Evolutionary conservation across 306 rosid species (phyloP).

Genomic region (Lathyrus sativus): DNA sequence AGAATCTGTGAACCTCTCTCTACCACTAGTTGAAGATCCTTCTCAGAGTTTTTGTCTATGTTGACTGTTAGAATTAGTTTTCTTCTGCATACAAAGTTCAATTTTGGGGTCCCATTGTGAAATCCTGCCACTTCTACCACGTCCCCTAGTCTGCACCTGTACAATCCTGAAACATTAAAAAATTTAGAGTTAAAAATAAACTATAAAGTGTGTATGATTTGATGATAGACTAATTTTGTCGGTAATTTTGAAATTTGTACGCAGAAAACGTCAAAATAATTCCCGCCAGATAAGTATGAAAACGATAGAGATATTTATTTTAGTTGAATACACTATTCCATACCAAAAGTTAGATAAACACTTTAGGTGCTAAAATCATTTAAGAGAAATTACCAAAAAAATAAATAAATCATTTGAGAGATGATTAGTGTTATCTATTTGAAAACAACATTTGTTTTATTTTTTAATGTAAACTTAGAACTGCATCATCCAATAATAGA

Average conservation of each 20-base stretch:
- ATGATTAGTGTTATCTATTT: too few relatives aligned
- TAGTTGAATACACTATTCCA: not conserved
- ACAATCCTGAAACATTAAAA: constrained; percentile 56
- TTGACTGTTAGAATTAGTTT: constrained; percentile 72
- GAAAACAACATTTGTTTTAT: too few relatives aligned
- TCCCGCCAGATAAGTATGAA: not conserved
- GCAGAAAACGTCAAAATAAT: not conserved
- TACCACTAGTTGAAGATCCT: constrained; percentile 84
- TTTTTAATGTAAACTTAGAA: too few relatives aligned
- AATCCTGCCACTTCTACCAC: constrained; percentile 88
- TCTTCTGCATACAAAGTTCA: constrained; percentile 77
- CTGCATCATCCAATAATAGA: too few relatives aligned
- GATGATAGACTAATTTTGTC: not conserved
- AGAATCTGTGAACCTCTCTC: constrained; percentile 64
- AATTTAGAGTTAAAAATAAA: not conserved
- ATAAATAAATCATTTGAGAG: too few relatives aligned
- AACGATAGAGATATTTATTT: not conserved
- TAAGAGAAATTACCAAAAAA: too few relatives aligned
- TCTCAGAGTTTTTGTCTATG: constrained; percentile 90
- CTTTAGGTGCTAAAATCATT: too few relatives aligned
- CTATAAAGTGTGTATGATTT: not conserved
- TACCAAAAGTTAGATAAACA: not conserved
- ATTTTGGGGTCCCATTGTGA: constrained; percentile 76
- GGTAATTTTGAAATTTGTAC: not conserved
- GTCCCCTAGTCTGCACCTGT: constrained; percentile 86